Conservation (phyloP, 1,139 yeast species). For the Kodamaea sp. region DNA sequence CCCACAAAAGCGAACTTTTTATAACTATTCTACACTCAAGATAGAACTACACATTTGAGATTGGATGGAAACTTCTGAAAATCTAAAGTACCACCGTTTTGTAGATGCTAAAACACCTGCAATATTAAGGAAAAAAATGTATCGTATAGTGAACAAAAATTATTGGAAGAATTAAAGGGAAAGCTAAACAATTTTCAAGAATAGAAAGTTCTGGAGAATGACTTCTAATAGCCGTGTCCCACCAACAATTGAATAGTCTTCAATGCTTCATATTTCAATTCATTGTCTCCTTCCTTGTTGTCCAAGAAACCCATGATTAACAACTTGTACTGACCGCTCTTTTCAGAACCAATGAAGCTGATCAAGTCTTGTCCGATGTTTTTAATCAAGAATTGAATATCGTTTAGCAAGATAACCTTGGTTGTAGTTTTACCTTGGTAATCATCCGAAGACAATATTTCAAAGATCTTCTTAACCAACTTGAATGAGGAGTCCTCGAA, state of each 20-base stretch:
- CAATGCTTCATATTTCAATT: slow-evolving; percentile 91
- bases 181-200: too few relatives aligned
- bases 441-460: slow-evolving; percentile 30
- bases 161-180: too few relatives aligned
- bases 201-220: too few relatives aligned
- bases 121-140: too few relatives aligned
- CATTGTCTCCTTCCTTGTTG: slow-evolving; percentile 66
- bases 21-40: too few relatives aligned
- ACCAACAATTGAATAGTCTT: slow-evolving; percentile 91
- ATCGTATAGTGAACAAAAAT: too few relatives aligned
- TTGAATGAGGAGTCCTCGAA: slow-evolving; percentile 82
- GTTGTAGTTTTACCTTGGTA: slow-evolving; percentile 23
- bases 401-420: slow-evolving; percentile 55
- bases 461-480: slow-evolving; percentile 56
- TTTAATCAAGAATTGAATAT: slow-evolving; percentile 44
- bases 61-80: too few relatives aligned
- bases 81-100: too few relatives aligned
- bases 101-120: too few relatives aligned
- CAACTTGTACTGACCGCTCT: slow-evolving; percentile 54
- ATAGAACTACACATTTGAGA: too few relatives aligned
- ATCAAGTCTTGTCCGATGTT: slow-evolving; percentile 64
- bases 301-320: slow-evolving; percentile 85
- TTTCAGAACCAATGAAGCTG: slow-evolving; percentile 69
- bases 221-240: slow-evolving; percentile 53
- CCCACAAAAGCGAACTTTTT: too few relatives aligned